Evolutionary conservation across 2,329 filamentous ascomycete species (phyloP).

Genomic region (Cylindrodendrum hubeiense): DNA sequence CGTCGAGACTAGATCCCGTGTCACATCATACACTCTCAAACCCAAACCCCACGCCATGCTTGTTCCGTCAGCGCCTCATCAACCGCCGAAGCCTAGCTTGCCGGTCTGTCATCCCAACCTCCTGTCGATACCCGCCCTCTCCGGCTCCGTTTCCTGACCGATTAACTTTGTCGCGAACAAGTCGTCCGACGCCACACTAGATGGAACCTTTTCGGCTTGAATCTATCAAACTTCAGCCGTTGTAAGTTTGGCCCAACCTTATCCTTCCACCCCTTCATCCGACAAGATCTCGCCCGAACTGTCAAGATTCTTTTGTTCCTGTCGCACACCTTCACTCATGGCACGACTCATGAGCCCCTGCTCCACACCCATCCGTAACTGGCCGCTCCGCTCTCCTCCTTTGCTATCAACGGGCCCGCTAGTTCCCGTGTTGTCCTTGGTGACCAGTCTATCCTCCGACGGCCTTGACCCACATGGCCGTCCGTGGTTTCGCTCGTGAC

Average conservation of each 20-base stretch:
- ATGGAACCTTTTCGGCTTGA: constrained; percentile 5
- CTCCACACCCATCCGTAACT: not conserved
- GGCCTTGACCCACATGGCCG: not conserved
- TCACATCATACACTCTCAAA: constrained; percentile 7
- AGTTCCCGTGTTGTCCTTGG: constrained; percentile 4
- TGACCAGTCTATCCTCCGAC: not conserved
- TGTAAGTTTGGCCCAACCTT: constrained; percentile 32
- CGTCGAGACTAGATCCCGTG: constrained; percentile 20
- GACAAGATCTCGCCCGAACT: not conserved
- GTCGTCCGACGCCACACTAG: not conserved
- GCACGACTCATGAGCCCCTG: not conserved
- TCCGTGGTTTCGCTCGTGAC: not conserved
- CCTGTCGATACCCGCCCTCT: not conserved
- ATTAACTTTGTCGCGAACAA: not conserved
- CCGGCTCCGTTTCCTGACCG: not conserved
- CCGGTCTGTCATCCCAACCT: not conserved
- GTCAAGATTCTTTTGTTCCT: not conserved
- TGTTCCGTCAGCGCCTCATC: constrained; percentile 8
- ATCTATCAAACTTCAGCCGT: constrained; percentile 32
- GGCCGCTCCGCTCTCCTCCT: constrained; percentile 3
- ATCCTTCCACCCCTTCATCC: constrained; percentile 16
- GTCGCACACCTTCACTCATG: not conserved
- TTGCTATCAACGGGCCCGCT: constrained; percentile 7
- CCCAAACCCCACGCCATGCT: constrained; percentile 15
- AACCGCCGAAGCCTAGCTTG: not conserved